Evolutionary conservation across 2,329 filamentous ascomycete species (phyloP).

Genomic region (Harringtonia lauricola): DNA sequence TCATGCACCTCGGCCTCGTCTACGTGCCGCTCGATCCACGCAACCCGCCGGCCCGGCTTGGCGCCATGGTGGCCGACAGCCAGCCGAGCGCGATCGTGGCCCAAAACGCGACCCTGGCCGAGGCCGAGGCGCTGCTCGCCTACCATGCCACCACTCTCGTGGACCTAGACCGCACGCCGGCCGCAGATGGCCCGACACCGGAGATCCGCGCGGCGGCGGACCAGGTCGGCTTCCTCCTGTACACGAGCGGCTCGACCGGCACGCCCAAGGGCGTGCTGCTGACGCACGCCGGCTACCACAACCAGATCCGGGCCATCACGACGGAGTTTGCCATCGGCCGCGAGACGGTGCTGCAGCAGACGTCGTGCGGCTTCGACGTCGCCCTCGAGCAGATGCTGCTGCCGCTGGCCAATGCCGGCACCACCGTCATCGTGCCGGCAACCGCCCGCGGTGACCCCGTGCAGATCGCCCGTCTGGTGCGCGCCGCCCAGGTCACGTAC

Average conservation of each 20-base stretch:
- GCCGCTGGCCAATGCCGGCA: constrained; percentile 24
- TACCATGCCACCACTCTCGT: no score
- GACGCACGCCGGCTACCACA: constrained; percentile 40
- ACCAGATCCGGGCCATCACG: constrained; percentile 29
- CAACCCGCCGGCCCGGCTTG: background rate
- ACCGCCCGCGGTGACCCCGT: constrained; percentile 20
- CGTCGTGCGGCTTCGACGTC: background rate
- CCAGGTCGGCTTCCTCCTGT: constrained; percentile 35
- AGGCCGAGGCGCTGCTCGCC: background rate
- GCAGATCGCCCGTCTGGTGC: background rate
- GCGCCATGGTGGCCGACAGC: background rate
- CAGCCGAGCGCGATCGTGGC: background rate
- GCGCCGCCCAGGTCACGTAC: background rate
- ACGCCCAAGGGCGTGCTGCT: constrained; percentile 48
- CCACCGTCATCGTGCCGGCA: constrained; percentile 21
- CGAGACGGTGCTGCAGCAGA: background rate
- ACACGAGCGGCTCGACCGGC: constrained; percentile 48
- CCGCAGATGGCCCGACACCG: no score
- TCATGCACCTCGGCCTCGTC: constrained; percentile 45
- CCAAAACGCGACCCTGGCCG: background rate
- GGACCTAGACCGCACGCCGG: no score
- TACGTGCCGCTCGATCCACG: constrained; percentile 44
- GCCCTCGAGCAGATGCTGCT: constrained; percentile 24
- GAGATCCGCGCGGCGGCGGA: constrained; percentile 23
- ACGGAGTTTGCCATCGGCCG: no score